These are phyloP conservation scores for Lipomyces yamadae DNA, from an alignment of 805 yeast species.

Conservation along the genomic window DNA sequence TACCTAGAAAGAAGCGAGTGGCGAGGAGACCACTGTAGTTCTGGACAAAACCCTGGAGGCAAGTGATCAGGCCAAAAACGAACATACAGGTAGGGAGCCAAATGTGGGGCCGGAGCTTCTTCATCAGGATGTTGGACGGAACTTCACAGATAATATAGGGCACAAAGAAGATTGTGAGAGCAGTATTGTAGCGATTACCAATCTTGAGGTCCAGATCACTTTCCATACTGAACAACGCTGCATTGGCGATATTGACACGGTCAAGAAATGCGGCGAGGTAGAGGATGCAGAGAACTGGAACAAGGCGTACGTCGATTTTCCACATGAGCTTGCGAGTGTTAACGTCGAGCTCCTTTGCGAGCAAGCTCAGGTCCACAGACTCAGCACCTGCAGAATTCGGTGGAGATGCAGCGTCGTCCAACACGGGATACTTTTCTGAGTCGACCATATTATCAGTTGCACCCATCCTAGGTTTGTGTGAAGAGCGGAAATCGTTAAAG, in stretches of 20 bases:
- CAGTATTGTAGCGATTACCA: conserved; percentile 65
- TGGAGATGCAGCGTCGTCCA: background rate
- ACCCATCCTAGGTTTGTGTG: conserved; percentile 3
- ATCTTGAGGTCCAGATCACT: conserved; percentile 55
- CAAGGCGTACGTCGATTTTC: conserved; percentile 70
- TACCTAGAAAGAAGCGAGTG: conserved; percentile 68
- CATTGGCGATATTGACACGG: conserved; percentile 78
- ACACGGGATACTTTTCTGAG: conserved; percentile 14
- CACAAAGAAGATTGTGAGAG: conserved; percentile 71
- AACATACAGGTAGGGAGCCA: conserved; percentile 67
- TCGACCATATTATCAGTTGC: background rate
- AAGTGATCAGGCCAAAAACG: conserved; percentile 65
- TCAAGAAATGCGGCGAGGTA: conserved; percentile 80
- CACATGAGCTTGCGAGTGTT: conserved; percentile 61
- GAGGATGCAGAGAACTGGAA: conserved; percentile 75
- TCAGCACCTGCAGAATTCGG: background rate
- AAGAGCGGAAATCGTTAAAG: background rate
- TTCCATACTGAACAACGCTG: conserved; percentile 71
- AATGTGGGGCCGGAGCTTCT: conserved; percentile 62
- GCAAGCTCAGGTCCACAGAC: conserved; percentile 29
- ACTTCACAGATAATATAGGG: conserved; percentile 65
- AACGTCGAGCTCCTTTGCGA: conserved; percentile 56
- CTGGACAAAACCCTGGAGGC: conserved; percentile 67
- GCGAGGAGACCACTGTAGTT: conserved; percentile 64
- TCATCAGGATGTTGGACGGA: conserved; percentile 65